phyloP scores from a whole-genome alignment of 129 eudicot species.

The Mikania micrantha region DNA sequence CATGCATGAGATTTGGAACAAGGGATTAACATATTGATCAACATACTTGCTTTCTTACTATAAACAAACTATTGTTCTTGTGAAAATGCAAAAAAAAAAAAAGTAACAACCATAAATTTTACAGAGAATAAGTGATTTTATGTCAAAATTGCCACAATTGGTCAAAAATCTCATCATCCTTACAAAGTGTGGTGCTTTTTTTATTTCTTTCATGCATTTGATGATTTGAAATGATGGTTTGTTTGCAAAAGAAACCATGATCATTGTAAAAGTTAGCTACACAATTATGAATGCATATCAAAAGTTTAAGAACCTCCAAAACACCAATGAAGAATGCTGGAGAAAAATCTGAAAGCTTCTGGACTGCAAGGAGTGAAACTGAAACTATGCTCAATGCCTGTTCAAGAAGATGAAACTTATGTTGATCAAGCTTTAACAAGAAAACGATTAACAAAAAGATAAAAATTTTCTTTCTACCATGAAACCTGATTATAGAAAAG shows the following conservation, averaged over 20 bases:
- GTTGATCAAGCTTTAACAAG: conserved; percentile 3
- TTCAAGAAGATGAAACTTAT: conserved; percentile 23
- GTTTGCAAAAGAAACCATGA: neutral
- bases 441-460: neutral
- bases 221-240: neutral
- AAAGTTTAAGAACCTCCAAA: conserved; percentile 54
- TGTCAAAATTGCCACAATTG: neutral
- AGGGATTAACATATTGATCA: neutral
- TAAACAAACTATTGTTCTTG: neutral
- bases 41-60: neutral
- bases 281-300: conserved; percentile 4
- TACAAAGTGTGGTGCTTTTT: neutral
- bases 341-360: conserved; percentile 83
- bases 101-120: neutral
- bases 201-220: neutral
- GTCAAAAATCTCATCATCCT: neutral
- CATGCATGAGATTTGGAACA: neutral
- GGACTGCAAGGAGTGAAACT: conserved; percentile 96
- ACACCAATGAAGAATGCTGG: conserved; percentile 73
- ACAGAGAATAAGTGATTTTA: neutral
- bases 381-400: conserved; percentile 99
- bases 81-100: neutral
- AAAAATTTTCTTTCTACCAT: neutral
- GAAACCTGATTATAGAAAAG: neutral
- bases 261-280: neutral